Base-by-base conservation (phyloP, 805 yeast genomes). In the Yarrowia sp. region DNA sequence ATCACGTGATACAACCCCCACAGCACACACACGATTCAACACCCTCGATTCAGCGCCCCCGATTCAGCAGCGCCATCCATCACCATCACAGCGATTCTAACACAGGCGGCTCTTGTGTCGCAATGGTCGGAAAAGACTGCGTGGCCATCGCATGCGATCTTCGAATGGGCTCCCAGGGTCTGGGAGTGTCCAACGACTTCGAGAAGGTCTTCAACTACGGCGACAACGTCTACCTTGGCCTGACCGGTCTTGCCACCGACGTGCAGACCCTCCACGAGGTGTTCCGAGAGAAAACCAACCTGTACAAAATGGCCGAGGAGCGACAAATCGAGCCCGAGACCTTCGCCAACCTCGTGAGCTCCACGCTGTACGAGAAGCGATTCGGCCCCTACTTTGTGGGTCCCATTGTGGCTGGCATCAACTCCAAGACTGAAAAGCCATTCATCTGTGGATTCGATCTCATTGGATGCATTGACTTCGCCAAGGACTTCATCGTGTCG, bases 41-140 rank as follows among this genome's bases (percentile, higher is more conserved):
- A 16, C 39, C 22, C 21, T 2, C 8, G 29, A 27, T 27, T 27
- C 12, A 27, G 12, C 8, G 10, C 29, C 8, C 29, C 8, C 29
- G 29, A 27, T 27, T 27, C n/a, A n/a, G 29, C 29, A 27, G 29
- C 10, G 6, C 21, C 39, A 35, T n/a, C n/a, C 36, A 32, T 32
- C 36, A 32, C 16, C 36, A 31, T 10, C 41, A 36, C 22, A 10
- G 14, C 8, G 12, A 1, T n/a, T 14, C 58, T 51, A 51, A 42
- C 21, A 47, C 62, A 73, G 90, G 97, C 77, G 99, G 99, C 76
- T 82, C 96, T 66, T 97, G 96, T 59, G 96, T 96, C 32, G 99
- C 99, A 66, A 94, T 94, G 99, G 87, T 87, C 24, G 99, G 99
- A 70, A 92, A 96, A 72, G 97, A 91, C 68, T 94, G 99, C 80